Conservation (phyloP, 106 monocot genomes). For the Dactylorhiza incarnata region DNA sequence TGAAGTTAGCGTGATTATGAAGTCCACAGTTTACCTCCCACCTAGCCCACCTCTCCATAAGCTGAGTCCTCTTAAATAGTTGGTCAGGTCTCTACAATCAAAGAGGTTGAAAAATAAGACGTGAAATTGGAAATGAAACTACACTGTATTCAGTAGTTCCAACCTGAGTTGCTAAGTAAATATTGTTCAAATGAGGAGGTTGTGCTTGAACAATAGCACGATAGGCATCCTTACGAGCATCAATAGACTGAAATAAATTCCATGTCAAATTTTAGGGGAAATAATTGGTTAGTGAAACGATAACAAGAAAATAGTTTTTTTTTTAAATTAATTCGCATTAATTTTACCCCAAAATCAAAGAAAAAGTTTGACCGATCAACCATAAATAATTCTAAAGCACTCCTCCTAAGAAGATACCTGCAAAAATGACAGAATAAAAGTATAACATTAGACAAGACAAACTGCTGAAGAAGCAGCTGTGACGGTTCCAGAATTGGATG, state of each 20-base stretch:
- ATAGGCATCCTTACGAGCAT: constrained; percentile 78
- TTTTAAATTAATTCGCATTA: neutral
- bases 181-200: constrained; percentile 88
- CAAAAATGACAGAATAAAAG: neutral
- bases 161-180: constrained; percentile 89
- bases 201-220: constrained; percentile 75
- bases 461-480: neutral
- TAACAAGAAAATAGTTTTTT: too few relatives aligned
- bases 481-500: neutral
- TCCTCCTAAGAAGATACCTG: constrained; percentile 90
- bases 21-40: constrained; percentile 71
- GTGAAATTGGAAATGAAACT: neutral
- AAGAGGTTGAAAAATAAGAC: neutral
- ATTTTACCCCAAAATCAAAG: constrained; percentile 91
- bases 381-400: constrained; percentile 96
- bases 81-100: constrained; percentile 76
- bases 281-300: neutral
- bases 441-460: neutral
- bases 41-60: constrained; percentile 94
- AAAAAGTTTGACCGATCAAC: constrained; percentile 90
- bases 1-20: neutral
- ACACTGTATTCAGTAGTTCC: neutral
- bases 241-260: constrained; percentile 53
- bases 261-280: neutral
- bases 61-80: constrained; percentile 85